Evolutionary conservation across 208 protist species (phyloP).

Genomic region (Wallacemonas sp.): DNA sequence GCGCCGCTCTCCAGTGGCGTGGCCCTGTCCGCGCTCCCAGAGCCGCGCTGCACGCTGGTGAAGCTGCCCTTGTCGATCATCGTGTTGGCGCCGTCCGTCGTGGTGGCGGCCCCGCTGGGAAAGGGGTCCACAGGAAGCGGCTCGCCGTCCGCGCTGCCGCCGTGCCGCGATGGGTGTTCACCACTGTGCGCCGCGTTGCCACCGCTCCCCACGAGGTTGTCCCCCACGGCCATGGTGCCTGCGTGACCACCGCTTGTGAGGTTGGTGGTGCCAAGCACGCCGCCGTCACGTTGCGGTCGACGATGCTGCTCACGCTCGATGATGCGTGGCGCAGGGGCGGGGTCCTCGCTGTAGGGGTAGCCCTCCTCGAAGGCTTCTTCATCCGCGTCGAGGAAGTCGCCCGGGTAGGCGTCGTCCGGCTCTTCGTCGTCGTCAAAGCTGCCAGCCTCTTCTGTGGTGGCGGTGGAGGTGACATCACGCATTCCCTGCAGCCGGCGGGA

Average conservation of each 20-base stretch:
- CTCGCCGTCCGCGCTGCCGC: not conserved
- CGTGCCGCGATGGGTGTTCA: not conserved
- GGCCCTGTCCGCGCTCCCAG: slow-evolving; percentile 13
- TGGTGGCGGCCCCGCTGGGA: slow-evolving; percentile 13
- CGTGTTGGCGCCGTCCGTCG: slow-evolving; percentile 10
- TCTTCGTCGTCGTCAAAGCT: slow-evolving; percentile 36
- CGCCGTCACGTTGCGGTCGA: slow-evolving; percentile 17
- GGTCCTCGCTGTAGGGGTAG: slow-evolving; percentile 14
- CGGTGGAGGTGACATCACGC: slow-evolving; percentile 44
- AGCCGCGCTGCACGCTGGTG: slow-evolving; percentile 1
- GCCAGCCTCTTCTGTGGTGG: slow-evolving; percentile 79
- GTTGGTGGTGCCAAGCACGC: slow-evolving; percentile 1
- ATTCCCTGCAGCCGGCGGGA: slow-evolving; percentile 16
- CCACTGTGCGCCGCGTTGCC: no score
- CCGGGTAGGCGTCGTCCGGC: slow-evolving; percentile 14
- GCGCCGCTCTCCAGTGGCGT: not conserved
- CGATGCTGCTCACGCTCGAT: slow-evolving; percentile 87
- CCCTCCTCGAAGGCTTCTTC: slow-evolving; percentile 4
- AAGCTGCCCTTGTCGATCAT: slow-evolving; percentile 10
- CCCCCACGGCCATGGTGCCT: not conserved
- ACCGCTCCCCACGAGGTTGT: no score
- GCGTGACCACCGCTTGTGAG: slow-evolving; percentile 12
- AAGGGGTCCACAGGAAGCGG: not conserved
- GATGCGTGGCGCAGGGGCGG: slow-evolving; percentile 60
- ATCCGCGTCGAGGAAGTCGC: slow-evolving; percentile 22